A percentile compares a stretch with the other conserved stretches of the same genome.
Conservation (phyloP, 495 filamentous ascomycete genomes). For the Cercophora samala region DNA sequence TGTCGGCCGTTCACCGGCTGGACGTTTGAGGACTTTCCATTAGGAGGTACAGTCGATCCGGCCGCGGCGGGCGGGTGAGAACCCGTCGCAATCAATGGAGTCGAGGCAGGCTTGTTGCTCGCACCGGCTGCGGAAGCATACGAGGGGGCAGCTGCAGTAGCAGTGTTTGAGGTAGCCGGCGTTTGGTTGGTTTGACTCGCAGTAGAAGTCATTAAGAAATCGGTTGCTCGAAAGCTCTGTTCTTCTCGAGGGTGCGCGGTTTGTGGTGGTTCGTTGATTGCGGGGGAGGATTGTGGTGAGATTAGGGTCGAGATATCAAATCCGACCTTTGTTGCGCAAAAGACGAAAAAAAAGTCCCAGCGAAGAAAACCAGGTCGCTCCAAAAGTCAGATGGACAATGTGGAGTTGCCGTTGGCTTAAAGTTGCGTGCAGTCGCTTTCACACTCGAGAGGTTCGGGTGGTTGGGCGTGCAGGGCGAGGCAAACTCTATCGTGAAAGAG, state of each 20-base stretch:
- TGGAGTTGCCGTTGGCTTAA: slow-evolving; percentile 10
- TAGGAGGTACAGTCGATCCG: slow-evolving; percentile 57
- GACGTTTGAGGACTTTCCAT: slow-evolving; percentile 70
- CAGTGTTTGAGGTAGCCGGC: slow-evolving; percentile 54
- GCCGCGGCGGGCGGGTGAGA: slow-evolving; percentile 64
- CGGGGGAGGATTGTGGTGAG: slow-evolving; percentile 13
- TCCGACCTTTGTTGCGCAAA: slow-evolving; percentile 29
- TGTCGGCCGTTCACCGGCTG: slow-evolving; percentile 83
- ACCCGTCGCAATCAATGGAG: slow-evolving; percentile 68
- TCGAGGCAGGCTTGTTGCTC: slow-evolving; percentile 67
- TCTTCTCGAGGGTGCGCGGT: slow-evolving; percentile 21
- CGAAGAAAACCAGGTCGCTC: neutral
- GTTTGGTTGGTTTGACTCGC: slow-evolving; percentile 49
- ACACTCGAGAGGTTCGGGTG: slow-evolving; percentile 24
- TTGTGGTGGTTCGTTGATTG: slow-evolving; percentile 13
- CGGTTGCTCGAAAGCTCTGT: slow-evolving; percentile 37
- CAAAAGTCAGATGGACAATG: slow-evolving; percentile 3
- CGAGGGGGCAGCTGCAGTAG: slow-evolving; percentile 60
- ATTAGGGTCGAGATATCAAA: slow-evolving; percentile 35
- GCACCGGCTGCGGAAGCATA: slow-evolving; percentile 72
- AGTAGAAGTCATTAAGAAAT: slow-evolving; percentile 50
- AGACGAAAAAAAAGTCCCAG: slow-evolving; percentile 17
- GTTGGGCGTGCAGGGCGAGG: slow-evolving; percentile 16
- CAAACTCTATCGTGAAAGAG: slow-evolving; percentile 33
- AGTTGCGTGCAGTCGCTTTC: slow-evolving; percentile 8